These are phyloP conservation scores for Diaporthe destruens DNA, from an alignment of 2,329 filamentous ascomycete species.

Conservation along the genomic window DNA sequence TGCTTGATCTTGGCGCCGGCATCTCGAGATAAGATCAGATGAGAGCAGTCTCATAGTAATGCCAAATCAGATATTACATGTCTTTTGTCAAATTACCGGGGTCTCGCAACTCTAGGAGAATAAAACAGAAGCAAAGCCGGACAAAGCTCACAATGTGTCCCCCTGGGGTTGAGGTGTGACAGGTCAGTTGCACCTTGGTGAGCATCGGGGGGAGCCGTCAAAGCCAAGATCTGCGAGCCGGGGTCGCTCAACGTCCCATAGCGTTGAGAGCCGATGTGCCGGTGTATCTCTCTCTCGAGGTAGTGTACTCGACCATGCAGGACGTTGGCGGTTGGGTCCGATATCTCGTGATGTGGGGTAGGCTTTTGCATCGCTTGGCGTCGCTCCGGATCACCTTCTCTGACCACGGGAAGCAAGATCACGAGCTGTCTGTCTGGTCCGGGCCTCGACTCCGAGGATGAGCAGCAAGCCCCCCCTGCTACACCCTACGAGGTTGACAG, in stretches of 20 bases:
- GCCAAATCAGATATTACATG: slow-evolving; percentile 32
- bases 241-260: slow-evolving; percentile 4
- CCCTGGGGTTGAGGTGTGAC: neutral
- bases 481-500: neutral
- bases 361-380: neutral
- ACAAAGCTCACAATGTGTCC: slow-evolving; percentile 17
- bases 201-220: slow-evolving; percentile 20
- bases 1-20: slow-evolving; percentile 28
- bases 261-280: slow-evolving; percentile 18
- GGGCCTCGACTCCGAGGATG: slow-evolving; percentile 3
- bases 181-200: neutral
- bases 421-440: neutral
- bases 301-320: slow-evolving; percentile 11
- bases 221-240: slow-evolving; percentile 24
- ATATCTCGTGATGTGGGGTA: neutral
- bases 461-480: neutral
- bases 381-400: neutral
- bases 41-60: slow-evolving; percentile 37
- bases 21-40: slow-evolving; percentile 20
- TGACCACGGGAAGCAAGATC: neutral
- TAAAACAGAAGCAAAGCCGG: slow-evolving; percentile 26
- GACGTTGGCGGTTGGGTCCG: slow-evolving; percentile 14
- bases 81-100: neutral
- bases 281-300: slow-evolving; percentile 2
- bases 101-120: neutral